Evolutionary conservation across 2,329 filamentous ascomycete genomes (phyloP), one percentile per base, ranked within the genome.

Genomic region (Claviceps quebecensis): DNA sequence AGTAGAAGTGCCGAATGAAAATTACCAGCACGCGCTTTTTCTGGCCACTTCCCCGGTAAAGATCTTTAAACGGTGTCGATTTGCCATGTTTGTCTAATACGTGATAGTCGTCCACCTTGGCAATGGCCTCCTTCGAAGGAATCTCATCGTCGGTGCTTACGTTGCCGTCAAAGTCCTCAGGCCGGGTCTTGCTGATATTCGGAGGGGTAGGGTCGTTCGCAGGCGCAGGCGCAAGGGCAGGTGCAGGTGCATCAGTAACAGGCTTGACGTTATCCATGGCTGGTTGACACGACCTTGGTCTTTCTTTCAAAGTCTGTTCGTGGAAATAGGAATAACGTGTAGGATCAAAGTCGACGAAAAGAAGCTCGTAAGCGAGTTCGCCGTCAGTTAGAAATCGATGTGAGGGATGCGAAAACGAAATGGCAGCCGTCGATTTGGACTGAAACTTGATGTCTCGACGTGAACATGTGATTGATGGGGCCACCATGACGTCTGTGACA

Each of bases 1-100:
- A 89, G 72, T 86, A 88, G 67, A 89, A 90, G 67, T 89, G 85
- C 45, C 86, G 76, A 52, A 90, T 74, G 62, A 90, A 89, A 57
- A 89, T 78, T 43, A 88, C 67, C 36, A 90, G 71, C 29, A 86
- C 78, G 2, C 80, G 70, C 17, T 73, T 69, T 13, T 75, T 70
- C 2, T 72, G 70, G 50, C 76, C 76, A 46, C 64, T 70, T 4
- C 78, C 77, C 37, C 70, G 73, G 62, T 82, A 83, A 29, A 86
- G 67, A 57, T 75, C 80, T 64, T 76, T 76, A 65, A 87, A 87
- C 0, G 75, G 69, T 44, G 74, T 74, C 14, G 74, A 66, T 51
- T 77, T 79, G 52, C 81, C 80, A 52, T 81, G 65, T 39, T 70
- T 70, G 63, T 86, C 83, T 44, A 84, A 72, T 14, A 88, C 72